Base-by-base conservation (phyloP, 2,329 filamentous ascomycete genomes). In the Aspergillus novoparasiticus region DNA sequence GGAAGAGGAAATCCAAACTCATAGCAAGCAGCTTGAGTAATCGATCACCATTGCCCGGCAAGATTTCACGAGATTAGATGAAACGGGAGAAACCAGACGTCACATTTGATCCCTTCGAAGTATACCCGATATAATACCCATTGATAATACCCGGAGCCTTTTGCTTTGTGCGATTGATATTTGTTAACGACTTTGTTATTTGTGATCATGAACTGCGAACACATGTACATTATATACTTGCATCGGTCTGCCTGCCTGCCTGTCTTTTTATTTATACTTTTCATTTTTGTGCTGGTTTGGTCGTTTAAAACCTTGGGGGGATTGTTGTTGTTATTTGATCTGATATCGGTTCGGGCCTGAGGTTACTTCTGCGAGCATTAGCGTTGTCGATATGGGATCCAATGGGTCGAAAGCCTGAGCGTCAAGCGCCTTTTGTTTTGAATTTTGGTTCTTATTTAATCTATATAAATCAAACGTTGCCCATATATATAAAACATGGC, bases 1-100 rank as follows among this genome's bases (percentile, higher is more conserved):
- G 23, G 87, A 89, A 66, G 82, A 84, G 41, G 84, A 87, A 71
- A 86, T 89, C 54, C 75, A 80, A 62, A 67, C 71, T 48, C 75
- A 79, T 57, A 84, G 82, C 71, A 81, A 79, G 61, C 69, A 70
- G 32, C 72, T 84, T 59, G 80, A 81, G 67, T 80, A 63, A 74
- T 56, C 39, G 36, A 23, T 26, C 1, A 19, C n/a, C 9, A n/a
- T 39, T 34, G 21, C 36, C 34, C 11, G 21, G 23, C 21, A 21
- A 46, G 43, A 23, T 6, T 41, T 41, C 39, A 41, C 39, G 39
- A 46, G 21, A 46, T 36, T 43, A 45, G 12, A 57, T 39, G 19
- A 53, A 23, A 48, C 55, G 16, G 28, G 10, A 34, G 45, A 6
- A 51, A 41, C 10, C n/a, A 23, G 28, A 26, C 36, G 45, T 34